Conservation (phyloP, 2,329 filamentous ascomycete genomes). For the Pseudogymnoascus sp. region DNA sequence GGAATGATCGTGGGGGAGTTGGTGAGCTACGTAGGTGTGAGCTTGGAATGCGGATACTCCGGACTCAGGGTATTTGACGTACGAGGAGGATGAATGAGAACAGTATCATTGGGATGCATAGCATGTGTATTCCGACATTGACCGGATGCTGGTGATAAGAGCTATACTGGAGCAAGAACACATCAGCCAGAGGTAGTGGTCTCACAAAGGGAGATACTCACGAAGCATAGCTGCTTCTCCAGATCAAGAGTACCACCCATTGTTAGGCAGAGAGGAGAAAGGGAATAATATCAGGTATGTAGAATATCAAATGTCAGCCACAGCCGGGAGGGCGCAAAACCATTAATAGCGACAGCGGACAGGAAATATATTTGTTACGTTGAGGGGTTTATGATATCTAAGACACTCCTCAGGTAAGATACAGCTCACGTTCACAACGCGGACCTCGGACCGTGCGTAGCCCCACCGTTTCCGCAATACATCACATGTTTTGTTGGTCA, state of each 20-base stretch:
- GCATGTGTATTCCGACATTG: conserved; percentile 73
- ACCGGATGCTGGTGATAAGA: conserved; percentile 73
- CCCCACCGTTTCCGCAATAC: background rate
- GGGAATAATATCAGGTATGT: background rate
- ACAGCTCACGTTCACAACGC: background rate
- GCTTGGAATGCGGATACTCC: conserved; percentile 11
- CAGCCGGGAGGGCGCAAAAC: background rate
- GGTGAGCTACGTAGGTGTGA: conserved; percentile 42
- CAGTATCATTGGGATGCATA: conserved; percentile 70
- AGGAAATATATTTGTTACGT: background rate
- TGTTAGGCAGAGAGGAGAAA: background rate
- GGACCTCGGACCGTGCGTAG: conserved; percentile 1
- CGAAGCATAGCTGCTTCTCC: conserved; percentile 75
- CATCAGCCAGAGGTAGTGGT: conserved; percentile 11
- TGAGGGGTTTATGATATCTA: conserved; percentile 3
- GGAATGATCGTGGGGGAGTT: conserved; percentile 57
- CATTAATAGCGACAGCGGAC: background rate
- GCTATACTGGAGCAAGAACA: conserved; percentile 57
- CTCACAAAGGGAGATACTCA: conserved; percentile 40
- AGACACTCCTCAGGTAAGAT: background rate
- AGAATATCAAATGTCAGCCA: background rate
- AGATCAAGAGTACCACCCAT: conserved; percentile 52
- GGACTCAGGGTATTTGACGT: conserved; percentile 28
- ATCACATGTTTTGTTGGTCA: background rate
- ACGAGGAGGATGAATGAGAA: conserved; percentile 67